Evolutionary conservation across 2,329 filamentous ascomycete species (phyloP), one percentile per base, ranked within the genome.

Genomic region (Myriosclerotinia duriaeana): DNA sequence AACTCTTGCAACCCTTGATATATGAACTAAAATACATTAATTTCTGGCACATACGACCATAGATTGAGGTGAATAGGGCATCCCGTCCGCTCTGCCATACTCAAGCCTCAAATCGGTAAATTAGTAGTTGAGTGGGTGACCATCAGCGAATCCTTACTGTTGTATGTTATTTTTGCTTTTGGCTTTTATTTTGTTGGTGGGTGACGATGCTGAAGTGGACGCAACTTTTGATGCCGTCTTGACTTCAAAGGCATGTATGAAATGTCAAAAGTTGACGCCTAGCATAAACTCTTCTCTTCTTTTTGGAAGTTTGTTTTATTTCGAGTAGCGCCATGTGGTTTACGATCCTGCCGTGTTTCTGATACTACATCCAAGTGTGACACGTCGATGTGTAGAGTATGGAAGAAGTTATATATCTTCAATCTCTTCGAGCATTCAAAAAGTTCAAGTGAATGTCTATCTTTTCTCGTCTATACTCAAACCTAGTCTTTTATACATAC

Each of bases 81-180:
- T 63, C 60, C 60, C 60, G 60, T 63, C 60, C 60, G 60, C 60
- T 63, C 60, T 63, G 60, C 60, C 60, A 63, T 63, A 42, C 60
- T 53, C 52, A 63, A 63, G 60, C 36, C 46, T 53, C 52, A 53
- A 55, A 63, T 63, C 60, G 60, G 48, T 55, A 63, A 55, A 55
- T 55, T 44, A 63, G 60, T 63, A 63, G 48, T 63, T 63, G 52
- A 63, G 60, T 63, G 60, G 60, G 60, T 63, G 60, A 63, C 60
- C 60, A 63, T 63, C 52, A 63, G 60, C 60, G 60, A 63, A 63
- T 55, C 60, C 60, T 55, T 55, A 44, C 60, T 63, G 60, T 63
- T 36, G 60, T 63, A 63, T 63, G 48, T 55, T 44, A 44, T 44
- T 63, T 42, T 63, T 12, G 20, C 17, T 30, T 54, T 63, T 50